Evolutionary conservation across 176 grass and related monocot species (phyloP), one percentile per base, ranked within the genome.

Genomic region (Aegilops umbellulata): DNA sequence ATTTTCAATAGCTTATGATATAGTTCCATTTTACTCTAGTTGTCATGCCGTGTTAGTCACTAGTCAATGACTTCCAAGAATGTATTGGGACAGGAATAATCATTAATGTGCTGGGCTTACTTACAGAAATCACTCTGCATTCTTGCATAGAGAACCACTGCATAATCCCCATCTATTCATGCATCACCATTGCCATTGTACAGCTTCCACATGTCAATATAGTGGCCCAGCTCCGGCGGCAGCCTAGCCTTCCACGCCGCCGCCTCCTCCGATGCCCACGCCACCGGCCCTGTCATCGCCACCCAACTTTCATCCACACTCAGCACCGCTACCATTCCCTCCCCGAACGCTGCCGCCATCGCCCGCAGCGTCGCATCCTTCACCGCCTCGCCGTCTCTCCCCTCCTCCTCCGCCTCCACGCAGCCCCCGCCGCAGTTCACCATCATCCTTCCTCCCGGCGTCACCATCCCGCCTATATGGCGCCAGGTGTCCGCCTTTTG

Each of bases 351-450:
- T 41, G 65, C 49, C 13, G 78, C 69, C 78, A 95, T 91, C 10
- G 87, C 92, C 39, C 17, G 31, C 19, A 97, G 60, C 1, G 92
- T 97, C 31, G 88, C 89, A 16, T 88, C 84, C 89, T 83, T 97
- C 42, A 94, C 91, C 19, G 79, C 81, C 67, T 88, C 82, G 46
- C 90, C 92, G 46, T 93, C 87, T 83, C 88, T 87, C 61, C 85
- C 88, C 34, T 36, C 86, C 63, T 77, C 90, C 88, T 97, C 95
- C 31, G 95, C 84, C 76, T 97, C 95, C 60, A 97, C 92, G 81
- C 90, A 90, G 10, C 84, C 77, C 11, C 95, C 92, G 20, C 92
- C 95, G 60, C 90, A 95, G 87, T 97, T 97, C 79, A 93, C 92
- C 92, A 93, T 93, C 65, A 94, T 16, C 83, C 92, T 64, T 12